Base-by-base conservation (phyloP, 805 yeast genomes). In the Komagataella pseudopastoris region DNA sequence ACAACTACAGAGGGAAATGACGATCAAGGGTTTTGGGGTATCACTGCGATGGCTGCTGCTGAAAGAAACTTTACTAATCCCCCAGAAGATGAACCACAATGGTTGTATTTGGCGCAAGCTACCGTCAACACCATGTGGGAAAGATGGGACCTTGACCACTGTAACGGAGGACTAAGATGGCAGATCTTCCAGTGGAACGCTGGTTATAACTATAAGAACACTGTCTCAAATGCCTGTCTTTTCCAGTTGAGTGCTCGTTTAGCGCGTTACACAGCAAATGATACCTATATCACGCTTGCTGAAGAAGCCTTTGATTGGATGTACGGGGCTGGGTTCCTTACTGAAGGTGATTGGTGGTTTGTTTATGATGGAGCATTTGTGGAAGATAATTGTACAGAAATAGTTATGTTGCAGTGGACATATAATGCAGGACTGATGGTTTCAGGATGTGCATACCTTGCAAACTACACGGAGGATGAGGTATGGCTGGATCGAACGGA, bases 1-100 rank as follows among this genome's bases (percentile, higher is more conserved):
- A 76, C 88, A 8, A 75, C 83, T 6, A 81, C 93, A 2, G 95
- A 88, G 66, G 96, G 96, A 66, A 88, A 88, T 62, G 96, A 88
- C 72, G 96, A 88, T 72, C 96, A 88, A 68, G 95, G 87, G 0
- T 85, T 88, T 62, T 88, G 96, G 96, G 96, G 95, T 1, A 71
- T 88, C 48, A 84, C 93, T 1, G 93, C 74, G 2, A 81, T 88
- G 85, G 80, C 76, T 16, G 96, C 96, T 1, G 83, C 88, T 1
- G 96, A 88, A 62, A 76, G 85, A 61, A 85, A 85, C 67, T 88
- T 88, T 66, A 71, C 86, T 5, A 85, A 86, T 59, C 89, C 90
- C 1, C 70, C 77, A 65, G 53, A 58, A 1, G 72, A 68, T 39
- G 67, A 76, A 52, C 85, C 85, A 24, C 77, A 78, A 56, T 88